phyloP scores from a whole-genome alignment of 2,329 filamentous ascomycete genomes.

The Hypoxylon sp. region DNA sequence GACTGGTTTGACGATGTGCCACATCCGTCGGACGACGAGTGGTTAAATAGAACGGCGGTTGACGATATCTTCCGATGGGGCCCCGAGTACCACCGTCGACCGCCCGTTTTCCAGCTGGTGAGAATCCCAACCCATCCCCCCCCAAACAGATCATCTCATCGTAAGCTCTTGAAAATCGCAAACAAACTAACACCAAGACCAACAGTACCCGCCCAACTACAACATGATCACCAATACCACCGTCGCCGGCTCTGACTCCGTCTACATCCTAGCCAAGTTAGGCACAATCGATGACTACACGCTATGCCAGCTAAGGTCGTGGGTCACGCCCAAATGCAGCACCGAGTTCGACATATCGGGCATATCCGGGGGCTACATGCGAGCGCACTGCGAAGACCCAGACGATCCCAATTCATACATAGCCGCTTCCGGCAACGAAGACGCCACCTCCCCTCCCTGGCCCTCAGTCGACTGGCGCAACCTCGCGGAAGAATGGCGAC shows the following conservation, averaged over 20 bases:
- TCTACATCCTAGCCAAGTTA: conserved; percentile 76
- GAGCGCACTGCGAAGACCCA: conserved; percentile 72
- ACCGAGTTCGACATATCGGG: conserved; percentile 72
- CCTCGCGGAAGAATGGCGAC: conserved; percentile 68
- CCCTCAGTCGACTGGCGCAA: conserved; percentile 68
- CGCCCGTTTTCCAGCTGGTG: conserved; percentile 67
- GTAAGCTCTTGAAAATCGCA: neutral
- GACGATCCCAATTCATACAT: conserved; percentile 70
- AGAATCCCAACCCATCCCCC: conserved; percentile 30
- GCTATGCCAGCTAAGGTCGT: conserved; percentile 77
- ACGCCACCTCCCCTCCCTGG: conserved; percentile 52
- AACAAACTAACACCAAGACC: neutral
- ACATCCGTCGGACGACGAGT: conserved; percentile 54
- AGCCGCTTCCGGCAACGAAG: conserved; percentile 52
- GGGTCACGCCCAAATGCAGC: conserved; percentile 75
- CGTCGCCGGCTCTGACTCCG: conserved; percentile 61
- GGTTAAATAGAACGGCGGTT: conserved; percentile 70
- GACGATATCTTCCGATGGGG: conserved; percentile 82
- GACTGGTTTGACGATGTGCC: conserved; percentile 61
- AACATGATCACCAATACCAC: conserved; percentile 76
- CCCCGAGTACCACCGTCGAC: conserved; percentile 62
- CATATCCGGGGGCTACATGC: conserved; percentile 70
- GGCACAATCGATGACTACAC: conserved; percentile 66
- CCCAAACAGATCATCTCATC: neutral
- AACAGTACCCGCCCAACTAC: conserved; percentile 69